Evolutionary conservation across 768 basidiomycete species (phyloP).

Genomic region (Trametes punicea): DNA sequence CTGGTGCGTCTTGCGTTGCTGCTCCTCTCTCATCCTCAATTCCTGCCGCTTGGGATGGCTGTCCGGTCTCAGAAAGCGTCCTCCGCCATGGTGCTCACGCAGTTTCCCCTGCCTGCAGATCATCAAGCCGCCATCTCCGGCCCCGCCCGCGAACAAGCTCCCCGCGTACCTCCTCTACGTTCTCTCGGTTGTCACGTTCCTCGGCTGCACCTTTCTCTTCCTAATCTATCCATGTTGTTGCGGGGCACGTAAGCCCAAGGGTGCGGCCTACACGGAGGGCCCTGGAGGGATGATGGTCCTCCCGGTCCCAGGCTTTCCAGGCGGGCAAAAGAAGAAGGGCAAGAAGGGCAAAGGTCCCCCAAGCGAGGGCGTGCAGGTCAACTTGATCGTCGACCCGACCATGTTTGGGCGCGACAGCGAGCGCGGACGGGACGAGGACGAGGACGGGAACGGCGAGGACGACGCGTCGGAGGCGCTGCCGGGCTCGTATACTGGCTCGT

Average conservation of each 20-base stretch:
- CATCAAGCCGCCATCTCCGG: conserved; percentile 49
- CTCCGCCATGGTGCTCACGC: not conserved
- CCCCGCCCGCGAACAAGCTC: conserved; percentile 54
- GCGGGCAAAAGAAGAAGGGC: conserved; percentile 41
- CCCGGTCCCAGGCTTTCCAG: conserved; percentile 53
- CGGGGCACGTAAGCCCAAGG: conserved; percentile 28
- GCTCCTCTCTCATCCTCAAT: not conserved
- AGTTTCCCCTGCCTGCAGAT: conserved; percentile 34
- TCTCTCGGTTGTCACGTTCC: conserved; percentile 49
- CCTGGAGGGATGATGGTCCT: conserved; percentile 55
- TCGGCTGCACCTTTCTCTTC: conserved; percentile 54
- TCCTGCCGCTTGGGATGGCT: not conserved
- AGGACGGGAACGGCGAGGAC: conserved; percentile 37
- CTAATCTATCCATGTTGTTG: conserved; percentile 58
- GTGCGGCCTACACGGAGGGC: conserved; percentile 17
- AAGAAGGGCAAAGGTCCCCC: conserved; percentile 34
- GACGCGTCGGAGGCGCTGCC: conserved; percentile 37
- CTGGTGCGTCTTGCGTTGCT: conserved; percentile 40
- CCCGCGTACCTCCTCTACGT: conserved; percentile 57
- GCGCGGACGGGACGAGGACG: conserved; percentile 36
- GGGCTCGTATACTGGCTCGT: conserved; percentile 20
- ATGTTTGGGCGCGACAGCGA: conserved; percentile 40
- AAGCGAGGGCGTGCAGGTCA: conserved; percentile 57
- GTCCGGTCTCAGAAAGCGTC: not conserved
- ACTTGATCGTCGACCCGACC: conserved; percentile 67